Evolutionary conservation across 2,329 filamentous ascomycete species (phyloP).

Genomic region (Talaromyces sp.): DNA sequence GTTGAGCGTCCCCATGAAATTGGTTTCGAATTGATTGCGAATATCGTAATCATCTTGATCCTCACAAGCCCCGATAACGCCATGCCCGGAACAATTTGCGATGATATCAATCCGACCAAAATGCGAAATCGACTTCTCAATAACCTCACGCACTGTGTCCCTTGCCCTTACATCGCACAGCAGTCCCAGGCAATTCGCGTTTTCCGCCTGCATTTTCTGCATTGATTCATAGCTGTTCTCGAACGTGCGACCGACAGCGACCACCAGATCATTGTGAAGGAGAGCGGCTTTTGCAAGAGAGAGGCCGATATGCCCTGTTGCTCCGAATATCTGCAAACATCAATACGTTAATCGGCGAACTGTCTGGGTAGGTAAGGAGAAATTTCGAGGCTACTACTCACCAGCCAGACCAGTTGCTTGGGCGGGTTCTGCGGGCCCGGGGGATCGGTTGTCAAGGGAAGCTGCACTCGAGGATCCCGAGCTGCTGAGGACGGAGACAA

Average conservation of each 20-base stretch:
- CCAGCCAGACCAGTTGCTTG: slow-evolving; percentile 82
- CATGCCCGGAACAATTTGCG: slow-evolving; percentile 91
- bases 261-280: slow-evolving; percentile 74
- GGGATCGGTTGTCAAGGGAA: slow-evolving; percentile 83
- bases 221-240: slow-evolving; percentile 71
- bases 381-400: slow-evolving; percentile 42
- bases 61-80: slow-evolving; percentile 91
- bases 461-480: slow-evolving; percentile 47
- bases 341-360: background rate
- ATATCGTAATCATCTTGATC: slow-evolving; percentile 95
- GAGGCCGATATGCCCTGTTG: slow-evolving; percentile 93
- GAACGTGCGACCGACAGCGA: slow-evolving; percentile 76
- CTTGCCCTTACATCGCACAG: slow-evolving; percentile 85
- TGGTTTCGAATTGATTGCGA: slow-evolving; percentile 94
- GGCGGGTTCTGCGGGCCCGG: slow-evolving; percentile 65
- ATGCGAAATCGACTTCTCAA: slow-evolving; percentile 63
- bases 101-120: slow-evolving; percentile 85
- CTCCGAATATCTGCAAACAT: slow-evolving; percentile 72
- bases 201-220: slow-evolving; percentile 61
- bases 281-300: slow-evolving; percentile 81
- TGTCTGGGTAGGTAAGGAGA: slow-evolving; percentile 1
- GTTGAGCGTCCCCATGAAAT: slow-evolving; percentile 92
- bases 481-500: slow-evolving; percentile 17
- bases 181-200: slow-evolving; percentile 61
- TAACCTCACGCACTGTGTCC: slow-evolving; percentile 67